Conservation (phyloP, 805 yeast genomes). For the Saturnispora quitensis region DNA sequence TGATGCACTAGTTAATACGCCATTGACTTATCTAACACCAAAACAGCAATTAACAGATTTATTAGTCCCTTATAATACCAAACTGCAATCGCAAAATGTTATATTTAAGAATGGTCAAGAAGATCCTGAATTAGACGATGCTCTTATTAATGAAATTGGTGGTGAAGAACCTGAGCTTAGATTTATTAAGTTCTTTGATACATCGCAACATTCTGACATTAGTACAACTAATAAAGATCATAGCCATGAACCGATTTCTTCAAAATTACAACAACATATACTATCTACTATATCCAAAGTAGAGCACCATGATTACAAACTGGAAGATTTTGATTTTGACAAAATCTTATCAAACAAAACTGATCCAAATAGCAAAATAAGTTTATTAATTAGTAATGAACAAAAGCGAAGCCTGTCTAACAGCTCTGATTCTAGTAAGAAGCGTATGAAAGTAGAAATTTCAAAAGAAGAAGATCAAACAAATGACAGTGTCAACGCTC, state of each 20-base stretch:
- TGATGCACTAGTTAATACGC: background rate
- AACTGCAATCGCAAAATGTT: background rate
- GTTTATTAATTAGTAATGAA: background rate
- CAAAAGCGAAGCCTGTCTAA: background rate
- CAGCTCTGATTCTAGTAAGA: background rate
- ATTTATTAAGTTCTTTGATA: background rate
- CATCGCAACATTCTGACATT: background rate
- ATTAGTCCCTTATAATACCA: background rate
- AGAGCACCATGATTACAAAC: background rate
- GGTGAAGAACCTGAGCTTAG: background rate
- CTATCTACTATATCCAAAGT: background rate
- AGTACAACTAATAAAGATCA: background rate
- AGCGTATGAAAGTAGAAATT: background rate
- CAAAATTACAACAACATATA: background rate
- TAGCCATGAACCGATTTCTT: background rate
- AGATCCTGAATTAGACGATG: background rate
- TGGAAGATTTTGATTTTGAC: background rate
- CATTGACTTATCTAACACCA: background rate
- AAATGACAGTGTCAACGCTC: background rate
- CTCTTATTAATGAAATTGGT: background rate
- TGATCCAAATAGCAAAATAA: background rate
- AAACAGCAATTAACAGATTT: background rate
- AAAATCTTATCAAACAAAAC: background rate
- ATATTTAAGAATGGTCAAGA: background rate
- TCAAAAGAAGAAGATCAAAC: background rate